These are phyloP conservation scores for Aristolochia fimbriata DNA, from an alignment of 164 flowering plant genomes.

Conservation along the genomic window DNA sequence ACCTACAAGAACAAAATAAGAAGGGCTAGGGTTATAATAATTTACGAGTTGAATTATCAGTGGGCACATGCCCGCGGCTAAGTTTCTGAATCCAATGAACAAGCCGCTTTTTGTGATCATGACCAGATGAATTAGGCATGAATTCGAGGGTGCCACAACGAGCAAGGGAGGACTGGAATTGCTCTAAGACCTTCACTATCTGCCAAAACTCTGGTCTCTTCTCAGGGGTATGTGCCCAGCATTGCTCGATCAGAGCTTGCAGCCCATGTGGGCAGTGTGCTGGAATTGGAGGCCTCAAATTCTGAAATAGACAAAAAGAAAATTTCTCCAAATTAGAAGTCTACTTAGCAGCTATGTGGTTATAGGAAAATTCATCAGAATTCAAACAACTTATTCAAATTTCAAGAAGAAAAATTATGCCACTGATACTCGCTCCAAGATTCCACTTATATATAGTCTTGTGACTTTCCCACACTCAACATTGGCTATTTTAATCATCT, in stretches of 20 bases:
- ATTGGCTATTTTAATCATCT: too few species aligned
- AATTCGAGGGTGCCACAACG: constrained; percentile 52
- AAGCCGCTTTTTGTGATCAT: constrained; percentile 75
- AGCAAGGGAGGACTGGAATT: constrained; percentile 54
- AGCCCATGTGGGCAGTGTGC: constrained; percentile 52
- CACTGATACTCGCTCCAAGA: too few species aligned
- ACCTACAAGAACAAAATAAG: not conserved
- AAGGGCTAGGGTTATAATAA: not conserved
- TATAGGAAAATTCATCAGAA: too few species aligned
- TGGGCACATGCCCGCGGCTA: constrained; percentile 33
- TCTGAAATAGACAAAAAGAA: constrained; percentile 29
- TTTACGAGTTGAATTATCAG: constrained; percentile 25
- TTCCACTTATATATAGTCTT: too few species aligned
- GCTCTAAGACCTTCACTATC: constrained; percentile 62
- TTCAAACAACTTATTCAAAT: not conserved
- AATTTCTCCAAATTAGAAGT: not conserved
- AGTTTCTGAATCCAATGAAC: constrained; percentile 72
- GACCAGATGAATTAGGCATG: constrained; percentile 26
- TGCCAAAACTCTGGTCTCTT: constrained; percentile 75
- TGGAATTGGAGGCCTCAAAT: constrained; percentile 66
- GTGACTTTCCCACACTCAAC: too few species aligned
- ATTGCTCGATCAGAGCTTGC: constrained; percentile 61
- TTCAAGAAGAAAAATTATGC: too few species aligned
- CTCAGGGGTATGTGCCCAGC: constrained; percentile 54
- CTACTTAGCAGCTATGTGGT: too few species aligned